Evolutionary conservation across 345 rosid species (phyloP).

Genomic region (Eutrema yunnanense): DNA sequence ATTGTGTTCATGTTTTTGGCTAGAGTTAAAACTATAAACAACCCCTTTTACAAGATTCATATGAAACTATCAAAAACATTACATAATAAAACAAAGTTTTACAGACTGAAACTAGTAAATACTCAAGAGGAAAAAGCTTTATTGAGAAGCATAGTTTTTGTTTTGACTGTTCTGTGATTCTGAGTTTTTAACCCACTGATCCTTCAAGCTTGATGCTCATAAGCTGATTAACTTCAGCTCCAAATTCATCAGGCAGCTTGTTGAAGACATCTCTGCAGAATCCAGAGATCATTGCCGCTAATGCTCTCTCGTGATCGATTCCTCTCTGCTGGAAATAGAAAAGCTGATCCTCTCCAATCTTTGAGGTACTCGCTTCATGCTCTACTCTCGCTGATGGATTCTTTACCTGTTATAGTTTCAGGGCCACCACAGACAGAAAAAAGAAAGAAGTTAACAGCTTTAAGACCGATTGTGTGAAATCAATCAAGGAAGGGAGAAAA

Average conservation of each 20-base stretch:
- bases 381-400: slow-evolving; percentile 83
- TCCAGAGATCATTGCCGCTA: slow-evolving; percentile 96
- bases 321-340: slow-evolving; percentile 99
- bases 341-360: slow-evolving; percentile 87
- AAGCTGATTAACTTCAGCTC: slow-evolving; percentile 85
- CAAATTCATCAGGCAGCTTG: slow-evolving; percentile 86
- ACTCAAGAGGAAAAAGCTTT: not conserved
- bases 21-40: slow-evolving; percentile 3
- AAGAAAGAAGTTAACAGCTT: not conserved
- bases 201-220: slow-evolving; percentile 96
- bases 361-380: slow-evolving; percentile 97
- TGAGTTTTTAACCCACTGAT: slow-evolving; percentile 62
- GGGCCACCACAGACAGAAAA: not conserved
- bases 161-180: not conserved
- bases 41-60: slow-evolving; percentile 8
- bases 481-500: not conserved
- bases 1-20: slow-evolving; percentile 3
- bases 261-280: slow-evolving; percentile 90
- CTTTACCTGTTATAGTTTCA: slow-evolving; percentile 52
- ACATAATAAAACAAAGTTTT: not conserved
- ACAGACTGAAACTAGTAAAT: slow-evolving; percentile 1
- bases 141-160: not conserved
- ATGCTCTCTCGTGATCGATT: slow-evolving; percentile 84
- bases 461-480: not conserved
- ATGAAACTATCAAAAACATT: not conserved